phyloP scores from a whole-genome alignment of 148 eudicot genomes.

The Pharnaceum exiguum region DNA sequence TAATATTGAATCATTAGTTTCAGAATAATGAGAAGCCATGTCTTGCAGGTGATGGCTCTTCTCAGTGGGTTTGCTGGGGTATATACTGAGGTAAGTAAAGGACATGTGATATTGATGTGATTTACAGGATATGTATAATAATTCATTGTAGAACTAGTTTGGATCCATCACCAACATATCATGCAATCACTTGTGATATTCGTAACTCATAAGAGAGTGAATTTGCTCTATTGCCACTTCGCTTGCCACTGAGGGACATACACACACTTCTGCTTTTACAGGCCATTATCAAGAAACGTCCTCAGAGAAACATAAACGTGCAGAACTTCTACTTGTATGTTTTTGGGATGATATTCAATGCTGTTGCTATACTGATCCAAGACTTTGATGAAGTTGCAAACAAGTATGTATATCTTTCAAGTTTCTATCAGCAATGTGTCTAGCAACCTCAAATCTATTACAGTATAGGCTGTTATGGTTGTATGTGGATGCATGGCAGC shows the following conservation, averaged over 20 bases:
- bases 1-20: neutral
- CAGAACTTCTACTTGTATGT: slow-evolving; percentile 97
- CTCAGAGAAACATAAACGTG: slow-evolving; percentile 94
- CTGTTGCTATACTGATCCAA: slow-evolving; percentile 74
- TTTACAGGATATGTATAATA: too few species aligned
- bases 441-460: too few species aligned
- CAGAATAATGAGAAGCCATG: slow-evolving; percentile 5
- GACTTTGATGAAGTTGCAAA: slow-evolving; percentile 88
- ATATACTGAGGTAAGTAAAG: slow-evolving; percentile 78
- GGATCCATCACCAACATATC: too few species aligned
- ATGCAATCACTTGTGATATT: too few species aligned
- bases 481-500: neutral
- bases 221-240: too few species aligned
- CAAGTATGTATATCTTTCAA: slow-evolving; percentile 49
- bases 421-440: too few species aligned
- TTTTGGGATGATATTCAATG: slow-evolving; percentile 97
- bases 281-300: slow-evolving; percentile 94
- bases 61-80: slow-evolving; percentile 99
- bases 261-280: slow-evolving; percentile 34
- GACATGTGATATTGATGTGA: slow-evolving; percentile 5
- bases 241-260: neutral
- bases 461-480: too few species aligned
- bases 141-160: neutral
- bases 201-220: too few species aligned
- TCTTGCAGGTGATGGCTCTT: slow-evolving; percentile 89